Base-by-base conservation (phyloP, 768 basidiomycete genomes). In the Lentinula lateritia region DNA sequence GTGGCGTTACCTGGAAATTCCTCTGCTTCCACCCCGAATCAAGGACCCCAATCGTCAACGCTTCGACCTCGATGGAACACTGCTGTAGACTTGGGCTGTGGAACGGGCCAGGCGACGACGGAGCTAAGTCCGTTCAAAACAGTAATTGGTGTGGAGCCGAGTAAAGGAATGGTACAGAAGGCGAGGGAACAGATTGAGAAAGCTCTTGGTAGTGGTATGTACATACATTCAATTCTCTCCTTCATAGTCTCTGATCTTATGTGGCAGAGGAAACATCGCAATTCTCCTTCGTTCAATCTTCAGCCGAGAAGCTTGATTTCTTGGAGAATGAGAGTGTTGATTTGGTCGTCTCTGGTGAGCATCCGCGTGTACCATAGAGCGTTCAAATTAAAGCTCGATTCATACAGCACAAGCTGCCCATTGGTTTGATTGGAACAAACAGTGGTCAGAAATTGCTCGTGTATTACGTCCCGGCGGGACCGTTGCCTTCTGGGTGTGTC, bases 81-180 rank as follows among this genome's bases (percentile, higher is more conserved):
- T 16, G 90, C 88, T 0, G 77, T 92, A 0, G 92, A 95, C 66
- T 70, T 93, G 2, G 92, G 93, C 4, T 93, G 92, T 72, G 92
- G 93, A n/a, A 52, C 60, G 90, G 90, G 92, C 41, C 88, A 92
- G 69, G 88, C 89, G 35, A 92, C 88, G 0, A 69, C 77, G 1
- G 79, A 79, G 46, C 77, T 91, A 5, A 72, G 71, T 1, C 72
- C 76, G 0, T 94, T 94, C 73, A 68, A 69, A 12, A 72, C 76
- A n/a, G 78, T 92, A 50, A 75, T 84, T 18, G 93, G 87, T 1
- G 75, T 91, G n/a, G 93, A 95, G 59, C 90, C 92, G 0, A 87
- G 88, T 46, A 71, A 73, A 43, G 78, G 78, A 56, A 95, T 95
- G 93, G 76, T 94, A 32, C 71, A 75, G 15, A 76, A 78, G 36